These are phyloP conservation scores for Aureobasidium sp. DNA, from an alignment of 2,329 filamentous ascomycete species.

Conservation along the genomic window DNA sequence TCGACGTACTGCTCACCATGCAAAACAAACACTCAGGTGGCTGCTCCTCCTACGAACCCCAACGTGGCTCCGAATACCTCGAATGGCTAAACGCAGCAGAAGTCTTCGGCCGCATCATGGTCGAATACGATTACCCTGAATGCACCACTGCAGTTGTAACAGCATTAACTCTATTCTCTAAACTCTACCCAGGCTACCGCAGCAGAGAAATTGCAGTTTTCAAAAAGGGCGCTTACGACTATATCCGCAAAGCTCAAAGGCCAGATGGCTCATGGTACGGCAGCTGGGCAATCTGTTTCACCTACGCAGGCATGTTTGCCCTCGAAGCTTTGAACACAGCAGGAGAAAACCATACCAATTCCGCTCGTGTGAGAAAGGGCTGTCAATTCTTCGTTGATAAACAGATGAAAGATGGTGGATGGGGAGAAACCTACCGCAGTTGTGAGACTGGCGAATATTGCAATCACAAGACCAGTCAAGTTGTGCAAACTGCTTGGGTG, in stretches of 20 bases:
- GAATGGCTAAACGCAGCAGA: slow-evolving; percentile 92
- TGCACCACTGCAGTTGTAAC: slow-evolving; percentile 95
- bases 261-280: slow-evolving; percentile 94
- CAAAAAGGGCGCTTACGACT: slow-evolving; percentile 64
- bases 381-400: slow-evolving; percentile 81
- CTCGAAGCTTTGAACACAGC: slow-evolving; percentile 74
- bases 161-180: slow-evolving; percentile 70
- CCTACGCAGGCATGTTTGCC: slow-evolving; percentile 94
- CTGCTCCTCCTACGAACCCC: slow-evolving; percentile 82
- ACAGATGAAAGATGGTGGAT: slow-evolving; percentile 83
- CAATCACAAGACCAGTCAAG: slow-evolving; percentile 72
- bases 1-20: slow-evolving; percentile 85
- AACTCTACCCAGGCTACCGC: slow-evolving; percentile 75
- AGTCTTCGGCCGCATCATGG: slow-evolving; percentile 95
- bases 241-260: slow-evolving; percentile 72
- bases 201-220: slow-evolving; percentile 63
- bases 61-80: slow-evolving; percentile 65
- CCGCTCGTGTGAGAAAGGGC: slow-evolving; percentile 58
- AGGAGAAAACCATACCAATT: slow-evolving; percentile 73
- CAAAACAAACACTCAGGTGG: slow-evolving; percentile 73
- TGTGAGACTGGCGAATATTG: slow-evolving; percentile 69
- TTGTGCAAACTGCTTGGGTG: slow-evolving; percentile 93
- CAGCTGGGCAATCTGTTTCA: slow-evolving; percentile 96
- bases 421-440: slow-evolving; percentile 89
- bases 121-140: slow-evolving; percentile 96